Percentiles rank a stretch among this genome's conserved stretches.
Conservation (phyloP, 768 basidiomycete genomes). For the Leccinum imitatum region DNA sequence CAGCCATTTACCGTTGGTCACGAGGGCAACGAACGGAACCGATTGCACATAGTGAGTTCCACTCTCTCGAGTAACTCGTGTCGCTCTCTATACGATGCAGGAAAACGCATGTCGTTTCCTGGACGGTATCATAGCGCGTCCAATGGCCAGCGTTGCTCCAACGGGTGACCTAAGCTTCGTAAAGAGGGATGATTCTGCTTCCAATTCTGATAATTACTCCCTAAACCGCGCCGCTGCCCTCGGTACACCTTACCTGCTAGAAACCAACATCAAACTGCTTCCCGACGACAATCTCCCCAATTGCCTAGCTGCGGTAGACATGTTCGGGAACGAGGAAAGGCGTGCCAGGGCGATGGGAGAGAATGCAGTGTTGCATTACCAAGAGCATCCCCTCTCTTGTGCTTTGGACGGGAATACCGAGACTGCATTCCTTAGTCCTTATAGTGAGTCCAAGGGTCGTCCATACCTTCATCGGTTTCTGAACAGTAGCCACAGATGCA, state of each 20-base stretch:
- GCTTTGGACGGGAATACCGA: constrained; percentile 54
- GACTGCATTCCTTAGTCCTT: constrained; percentile 51
- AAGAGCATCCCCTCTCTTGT: constrained; percentile 46
- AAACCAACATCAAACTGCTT: constrained; percentile 50
- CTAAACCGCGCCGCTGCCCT: constrained; percentile 41
- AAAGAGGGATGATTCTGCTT: background rate
- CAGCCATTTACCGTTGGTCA: constrained; percentile 60
- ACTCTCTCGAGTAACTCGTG: background rate
- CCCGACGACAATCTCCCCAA: constrained; percentile 30
- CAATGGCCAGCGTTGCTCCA: background rate
- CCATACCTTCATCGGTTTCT: constrained; percentile 16
- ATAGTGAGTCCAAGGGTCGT: constrained; percentile 37
- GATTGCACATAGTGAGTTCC: constrained; percentile 53
- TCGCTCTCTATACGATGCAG: constrained; percentile 29
- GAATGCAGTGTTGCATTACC: constrained; percentile 37
- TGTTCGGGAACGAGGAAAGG: constrained; percentile 43
- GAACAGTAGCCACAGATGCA: constrained; percentile 16
- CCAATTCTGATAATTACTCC: background rate
- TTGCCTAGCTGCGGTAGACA: constrained; percentile 32
- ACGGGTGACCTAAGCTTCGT: constrained; percentile 8
- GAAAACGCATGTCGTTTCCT: constrained; percentile 46
- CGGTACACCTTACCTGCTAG: constrained; percentile 46
- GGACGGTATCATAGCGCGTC: constrained; percentile 30
- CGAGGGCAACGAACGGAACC: constrained; percentile 59
- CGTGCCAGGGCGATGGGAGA: constrained; percentile 37